phyloP scores from a whole-genome alignment of 257 asterid species.

The Lithospermum erythrorhizon region DNA sequence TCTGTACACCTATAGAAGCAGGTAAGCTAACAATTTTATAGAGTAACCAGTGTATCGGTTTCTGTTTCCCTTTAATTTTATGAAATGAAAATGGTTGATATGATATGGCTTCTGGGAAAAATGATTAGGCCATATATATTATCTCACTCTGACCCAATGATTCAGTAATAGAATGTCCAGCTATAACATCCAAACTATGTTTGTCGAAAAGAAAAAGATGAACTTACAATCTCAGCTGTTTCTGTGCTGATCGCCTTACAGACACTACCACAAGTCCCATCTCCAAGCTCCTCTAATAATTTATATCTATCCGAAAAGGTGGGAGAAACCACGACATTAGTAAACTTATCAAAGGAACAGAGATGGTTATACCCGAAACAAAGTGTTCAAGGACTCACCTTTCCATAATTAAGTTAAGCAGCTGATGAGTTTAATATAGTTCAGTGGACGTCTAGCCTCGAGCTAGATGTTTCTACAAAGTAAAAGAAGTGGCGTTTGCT shows the following conservation, averaged over 20 bases:
- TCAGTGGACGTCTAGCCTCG: slow-evolving; percentile 60
- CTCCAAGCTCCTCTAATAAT: slow-evolving; percentile 77
- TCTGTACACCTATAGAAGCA: background rate
- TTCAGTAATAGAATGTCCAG: background rate
- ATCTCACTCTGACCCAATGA: background rate
- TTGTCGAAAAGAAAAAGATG: background rate
- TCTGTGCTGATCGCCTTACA: slow-evolving; percentile 72
- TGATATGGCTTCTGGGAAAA: background rate
- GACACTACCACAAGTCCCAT: slow-evolving; percentile 87
- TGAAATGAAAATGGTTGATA: too few species aligned
- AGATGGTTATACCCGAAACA: background rate
- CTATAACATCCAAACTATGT: background rate
- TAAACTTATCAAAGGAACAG: slow-evolving; percentile 13
- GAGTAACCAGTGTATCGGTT: background rate
- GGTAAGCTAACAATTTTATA: background rate
- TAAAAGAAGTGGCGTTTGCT: slow-evolving; percentile 50
- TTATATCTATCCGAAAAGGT: slow-evolving; percentile 47
- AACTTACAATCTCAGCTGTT: slow-evolving; percentile 77
- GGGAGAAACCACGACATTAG: slow-evolving; percentile 10
- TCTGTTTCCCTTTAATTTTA: background rate
- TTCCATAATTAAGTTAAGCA: slow-evolving; percentile 51
- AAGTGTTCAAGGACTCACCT: slow-evolving; percentile 30
- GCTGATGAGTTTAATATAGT: slow-evolving; percentile 11
- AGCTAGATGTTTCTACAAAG: slow-evolving; percentile 51
- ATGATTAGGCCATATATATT: background rate